A percentile compares a stretch with the other conserved stretches of the same genome.
Conservation (phyloP, 1,139 yeast genomes). For the Maudiozyma humilis region DNA sequence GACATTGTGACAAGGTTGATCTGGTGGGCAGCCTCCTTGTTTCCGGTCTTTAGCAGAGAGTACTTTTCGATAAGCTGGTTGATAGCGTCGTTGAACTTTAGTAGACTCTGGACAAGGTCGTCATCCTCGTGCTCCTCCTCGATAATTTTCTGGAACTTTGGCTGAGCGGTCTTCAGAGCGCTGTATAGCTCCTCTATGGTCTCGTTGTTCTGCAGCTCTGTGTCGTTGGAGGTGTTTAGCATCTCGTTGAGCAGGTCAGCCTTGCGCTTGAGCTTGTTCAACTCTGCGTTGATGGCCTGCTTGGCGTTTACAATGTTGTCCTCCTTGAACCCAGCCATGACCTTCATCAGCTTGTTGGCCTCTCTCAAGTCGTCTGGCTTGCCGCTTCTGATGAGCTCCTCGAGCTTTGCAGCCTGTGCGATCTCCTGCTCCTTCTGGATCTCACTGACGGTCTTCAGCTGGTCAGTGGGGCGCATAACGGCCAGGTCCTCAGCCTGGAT, state of each 20-base stretch:
- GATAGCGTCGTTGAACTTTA: conserved; percentile 68
- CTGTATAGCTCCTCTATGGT: conserved; percentile 73
- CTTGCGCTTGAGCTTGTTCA: conserved; percentile 77
- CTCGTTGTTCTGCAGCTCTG: conserved; percentile 50
- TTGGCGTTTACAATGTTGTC: conserved; percentile 60
- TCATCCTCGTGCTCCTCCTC: conserved; percentile 68
- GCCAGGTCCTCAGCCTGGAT: conserved; percentile 86
- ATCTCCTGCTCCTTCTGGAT: conserved; percentile 85
- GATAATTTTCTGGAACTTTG: conserved; percentile 77
- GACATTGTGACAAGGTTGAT: conserved; percentile 37
- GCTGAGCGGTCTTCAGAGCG: conserved; percentile 75
- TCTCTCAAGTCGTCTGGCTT: conserved; percentile 92
- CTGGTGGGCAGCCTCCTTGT: conserved; percentile 50
- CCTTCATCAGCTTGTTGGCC: conserved; percentile 92
- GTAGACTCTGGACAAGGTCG: conserved; percentile 55
- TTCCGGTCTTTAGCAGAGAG: conserved; percentile 57
- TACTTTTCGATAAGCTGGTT: conserved; percentile 63
- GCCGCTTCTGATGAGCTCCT: conserved; percentile 90
- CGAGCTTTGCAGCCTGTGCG: conserved; percentile 91
- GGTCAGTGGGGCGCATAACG: conserved; percentile 86
- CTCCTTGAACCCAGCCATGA: conserved; percentile 95
- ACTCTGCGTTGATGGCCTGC: conserved; percentile 74
- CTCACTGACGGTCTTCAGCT: conserved; percentile 80
- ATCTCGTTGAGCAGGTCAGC: conserved; percentile 87
- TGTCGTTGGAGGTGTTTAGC: conserved; percentile 52